Percentiles rank a stretch among this genome's conserved stretches.
Evolutionary conservation across 1,139 yeast species (phyloP).

Genomic region (Sugiyamaella grinbergsii): DNA sequence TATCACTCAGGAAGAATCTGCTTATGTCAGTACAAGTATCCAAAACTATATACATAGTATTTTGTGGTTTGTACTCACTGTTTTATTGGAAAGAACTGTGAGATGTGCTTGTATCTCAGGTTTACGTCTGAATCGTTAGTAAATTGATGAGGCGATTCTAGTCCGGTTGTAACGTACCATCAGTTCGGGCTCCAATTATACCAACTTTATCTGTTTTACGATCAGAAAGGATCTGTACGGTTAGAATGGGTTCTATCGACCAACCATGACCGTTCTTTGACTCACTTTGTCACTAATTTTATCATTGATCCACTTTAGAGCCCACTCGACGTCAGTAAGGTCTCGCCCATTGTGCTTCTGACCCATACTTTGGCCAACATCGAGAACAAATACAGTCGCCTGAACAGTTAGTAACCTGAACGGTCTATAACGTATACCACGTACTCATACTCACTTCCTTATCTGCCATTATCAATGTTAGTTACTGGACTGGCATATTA

Average conservation of each 20-base stretch:
- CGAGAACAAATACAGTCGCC: conserved; percentile 58
- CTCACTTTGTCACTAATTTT: conserved; percentile 49
- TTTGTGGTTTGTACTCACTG: conserved; percentile 4
- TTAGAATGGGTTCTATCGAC: not conserved
- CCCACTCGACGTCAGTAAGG: conserved; percentile 45
- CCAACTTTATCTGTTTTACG: conserved; percentile 61
- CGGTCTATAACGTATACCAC: too few species aligned
- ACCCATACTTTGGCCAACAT: conserved; percentile 52
- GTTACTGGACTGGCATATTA: not conserved
- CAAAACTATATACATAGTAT: not conserved
- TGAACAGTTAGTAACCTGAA: conserved; percentile 6
- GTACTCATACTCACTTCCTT: conserved; percentile 44
- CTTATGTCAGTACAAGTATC: conserved; percentile 4
- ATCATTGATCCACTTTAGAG: conserved; percentile 49
- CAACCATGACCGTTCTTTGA: too few species aligned
- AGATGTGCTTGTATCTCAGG: conserved; percentile 6
- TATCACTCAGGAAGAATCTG: conserved; percentile 37
- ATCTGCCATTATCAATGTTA: conserved; percentile 39
- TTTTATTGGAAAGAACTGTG: conserved; percentile 9
- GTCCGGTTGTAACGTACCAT: conserved; percentile 14
- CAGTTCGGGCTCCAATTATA: conserved; percentile 47
- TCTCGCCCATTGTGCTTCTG: conserved; percentile 32
- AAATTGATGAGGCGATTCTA: too few species aligned
- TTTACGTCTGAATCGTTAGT: conserved; percentile 8
- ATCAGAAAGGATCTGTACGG: conserved; percentile 44